A percentile compares a stretch with the other conserved stretches of the same genome.
Evolutionary conservation across 169 alveolate species (phyloP).

Genomic region (Plasmodium vivax): DNA sequence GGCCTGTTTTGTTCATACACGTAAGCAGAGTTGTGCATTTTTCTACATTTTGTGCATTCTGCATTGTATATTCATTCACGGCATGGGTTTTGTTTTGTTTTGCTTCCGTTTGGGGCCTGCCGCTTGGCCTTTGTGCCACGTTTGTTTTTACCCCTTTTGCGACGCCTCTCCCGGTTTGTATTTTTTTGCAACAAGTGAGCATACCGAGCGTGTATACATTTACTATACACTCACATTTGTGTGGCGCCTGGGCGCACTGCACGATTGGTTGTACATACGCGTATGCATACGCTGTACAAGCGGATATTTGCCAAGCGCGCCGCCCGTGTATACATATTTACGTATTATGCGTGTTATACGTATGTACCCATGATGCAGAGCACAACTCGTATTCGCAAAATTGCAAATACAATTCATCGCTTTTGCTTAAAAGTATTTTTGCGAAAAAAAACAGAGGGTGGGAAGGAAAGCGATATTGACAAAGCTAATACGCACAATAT

Average conservation of each 20-base stretch:
- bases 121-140: not conserved
- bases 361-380: not conserved
- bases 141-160: not conserved
- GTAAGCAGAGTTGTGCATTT: not conserved
- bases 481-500: not conserved
- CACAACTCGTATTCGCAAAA: constrained; percentile 14
- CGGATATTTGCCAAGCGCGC: not conserved
- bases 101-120: not conserved
- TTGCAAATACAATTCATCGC: constrained; percentile 4
- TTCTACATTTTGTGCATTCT: not conserved
- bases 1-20: not conserved
- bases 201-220: not conserved
- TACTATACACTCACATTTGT: not conserved
- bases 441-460: constrained; percentile 6
- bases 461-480: constrained; percentile 6
- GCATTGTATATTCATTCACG: not conserved
- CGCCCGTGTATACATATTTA: not conserved
- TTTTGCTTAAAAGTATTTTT: constrained; percentile 5
- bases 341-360: not conserved
- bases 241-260: not conserved
- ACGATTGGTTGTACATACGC: not conserved
- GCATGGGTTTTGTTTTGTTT: not conserved
- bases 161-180: not conserved
- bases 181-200: not conserved
- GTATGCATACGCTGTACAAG: not conserved